A percentile compares a stretch with the other conserved stretches of the same genome.
Evolutionary conservation across 176 grass and related monocot genomes (phyloP).

Genomic region (Carex littledalei): DNA sequence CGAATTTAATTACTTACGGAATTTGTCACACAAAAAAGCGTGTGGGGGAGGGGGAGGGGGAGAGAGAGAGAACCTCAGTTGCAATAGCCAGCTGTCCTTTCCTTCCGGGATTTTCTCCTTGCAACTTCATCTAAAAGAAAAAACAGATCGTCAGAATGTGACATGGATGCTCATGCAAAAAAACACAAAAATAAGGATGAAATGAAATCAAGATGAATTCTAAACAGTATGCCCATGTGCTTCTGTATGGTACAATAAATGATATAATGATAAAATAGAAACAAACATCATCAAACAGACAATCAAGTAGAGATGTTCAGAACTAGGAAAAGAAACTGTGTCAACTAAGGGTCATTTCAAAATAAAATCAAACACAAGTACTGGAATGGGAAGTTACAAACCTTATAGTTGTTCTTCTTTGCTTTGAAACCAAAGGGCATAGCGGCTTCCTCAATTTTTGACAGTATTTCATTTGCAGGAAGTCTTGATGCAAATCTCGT

Average conservation of each 20-base stretch:
- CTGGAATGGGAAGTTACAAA: background rate
- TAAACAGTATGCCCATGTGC: background rate
- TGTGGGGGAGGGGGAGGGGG: background rate
- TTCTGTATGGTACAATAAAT: background rate
- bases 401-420: slow-evolving; percentile 95
- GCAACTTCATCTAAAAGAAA: slow-evolving; percentile 68
- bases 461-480: slow-evolving; percentile 87
- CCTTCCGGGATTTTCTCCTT: slow-evolving; percentile 90
- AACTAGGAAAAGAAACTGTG: background rate
- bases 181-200: background rate
- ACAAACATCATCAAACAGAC: background rate
- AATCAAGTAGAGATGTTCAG: background rate
- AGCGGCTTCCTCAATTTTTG: slow-evolving; percentile 83
- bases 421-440: slow-evolving; percentile 83
- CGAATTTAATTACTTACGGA: slow-evolving; percentile 7
- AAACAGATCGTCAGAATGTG: background rate
- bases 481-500: slow-evolving; percentile 93
- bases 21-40: background rate
- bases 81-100: slow-evolving; percentile 94
- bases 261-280: background rate
- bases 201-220: background rate
- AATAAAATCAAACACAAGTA: background rate
- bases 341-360: background rate
- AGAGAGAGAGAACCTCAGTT: slow-evolving; percentile 50
- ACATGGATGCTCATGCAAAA: background rate